Percentiles rank a stretch among this genome's conserved stretches.
Evolutionary conservation across 805 yeast species (phyloP).

Genomic region (Tanozyma kutaoensis): DNA sequence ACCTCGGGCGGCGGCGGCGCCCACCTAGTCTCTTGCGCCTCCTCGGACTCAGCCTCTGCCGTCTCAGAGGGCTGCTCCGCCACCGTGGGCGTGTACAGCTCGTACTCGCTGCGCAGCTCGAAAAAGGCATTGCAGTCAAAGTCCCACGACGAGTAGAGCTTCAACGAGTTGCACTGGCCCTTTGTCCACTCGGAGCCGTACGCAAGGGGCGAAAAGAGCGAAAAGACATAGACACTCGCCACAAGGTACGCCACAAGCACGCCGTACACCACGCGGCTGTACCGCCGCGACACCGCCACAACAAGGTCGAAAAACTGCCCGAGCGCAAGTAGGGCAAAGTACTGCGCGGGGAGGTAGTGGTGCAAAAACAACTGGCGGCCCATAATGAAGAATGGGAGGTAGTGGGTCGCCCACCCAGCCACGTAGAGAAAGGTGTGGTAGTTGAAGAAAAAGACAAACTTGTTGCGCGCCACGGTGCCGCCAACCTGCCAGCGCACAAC

Average conservation of each 20-base stretch:
- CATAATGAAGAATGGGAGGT: conserved; percentile 72
- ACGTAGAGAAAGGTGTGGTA: conserved; percentile 47
- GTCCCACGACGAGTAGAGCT: conserved; percentile 67
- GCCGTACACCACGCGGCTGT: conserved; percentile 29
- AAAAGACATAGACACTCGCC: conserved; percentile 40
- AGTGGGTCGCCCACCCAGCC: conserved; percentile 63
- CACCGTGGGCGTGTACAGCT: not conserved
- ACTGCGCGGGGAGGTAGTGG: conserved; percentile 86
- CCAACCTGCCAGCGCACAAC: conserved; percentile 53
- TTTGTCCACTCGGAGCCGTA: conserved; percentile 78
- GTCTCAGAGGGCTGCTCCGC: not conserved
- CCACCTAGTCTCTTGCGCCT: not conserved
- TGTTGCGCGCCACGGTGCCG: conserved; percentile 25
- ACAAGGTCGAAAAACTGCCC: conserved; percentile 54
- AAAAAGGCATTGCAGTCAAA: conserved; percentile 61
- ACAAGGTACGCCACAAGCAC: conserved; percentile 28
- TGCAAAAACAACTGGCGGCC: conserved; percentile 87
- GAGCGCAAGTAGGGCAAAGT: conserved; percentile 69
- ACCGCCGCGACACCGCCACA: conserved; percentile 21
- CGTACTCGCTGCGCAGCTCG: conserved; percentile 13
- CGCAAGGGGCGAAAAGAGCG: conserved; percentile 54
- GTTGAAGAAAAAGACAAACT: conserved; percentile 51
- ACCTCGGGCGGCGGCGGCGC: not conserved
- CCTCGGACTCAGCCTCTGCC: not conserved
- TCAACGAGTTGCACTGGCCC: conserved; percentile 46